A percentile compares a stretch with the other conserved stretches of the same genome.
These are phyloP conservation scores for Cinnamomum micranthum DNA, from an alignment of 164 flowering plant genomes.

Conservation along the genomic window DNA sequence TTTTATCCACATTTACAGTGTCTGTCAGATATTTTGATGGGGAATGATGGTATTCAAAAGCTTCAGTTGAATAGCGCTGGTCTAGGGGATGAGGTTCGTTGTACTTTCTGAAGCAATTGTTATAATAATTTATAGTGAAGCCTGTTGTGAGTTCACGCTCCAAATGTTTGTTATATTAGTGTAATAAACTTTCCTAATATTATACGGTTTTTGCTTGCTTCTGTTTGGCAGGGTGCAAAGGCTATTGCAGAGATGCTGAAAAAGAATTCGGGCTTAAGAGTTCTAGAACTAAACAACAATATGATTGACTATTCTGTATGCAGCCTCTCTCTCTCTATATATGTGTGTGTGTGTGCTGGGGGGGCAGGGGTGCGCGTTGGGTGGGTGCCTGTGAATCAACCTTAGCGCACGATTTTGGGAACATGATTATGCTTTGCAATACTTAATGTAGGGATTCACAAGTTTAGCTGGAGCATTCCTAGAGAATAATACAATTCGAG, in stretches of 20 bases:
- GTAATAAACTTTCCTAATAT: background rate
- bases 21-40: conserved; percentile 60
- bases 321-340: too few species aligned
- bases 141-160: background rate
- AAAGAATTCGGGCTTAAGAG: conserved; percentile 67
- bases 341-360: background rate
- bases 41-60: conserved; percentile 64
- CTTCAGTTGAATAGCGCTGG: conserved; percentile 82
- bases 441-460: conserved; percentile 86
- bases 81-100: conserved; percentile 89
- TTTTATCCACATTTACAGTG: conserved; percentile 36
- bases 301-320: conserved; percentile 94
- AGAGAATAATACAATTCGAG: conserved; percentile 65
- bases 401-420: background rate
- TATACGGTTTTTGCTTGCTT: background rate
- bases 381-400: background rate
- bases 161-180: background rate
- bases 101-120: conserved; percentile 5
- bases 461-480: conserved; percentile 82
- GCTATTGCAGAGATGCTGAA: conserved; percentile 89
- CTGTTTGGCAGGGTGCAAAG: conserved; percentile 76
- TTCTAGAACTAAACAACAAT: conserved; percentile 86
- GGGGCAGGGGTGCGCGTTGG: too few species aligned
- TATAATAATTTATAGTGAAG: background rate
- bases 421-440: conserved; percentile 5